Evolutionary conservation across 2,329 filamentous ascomycete species (phyloP).

Genomic region (Exophiala viscosa): DNA sequence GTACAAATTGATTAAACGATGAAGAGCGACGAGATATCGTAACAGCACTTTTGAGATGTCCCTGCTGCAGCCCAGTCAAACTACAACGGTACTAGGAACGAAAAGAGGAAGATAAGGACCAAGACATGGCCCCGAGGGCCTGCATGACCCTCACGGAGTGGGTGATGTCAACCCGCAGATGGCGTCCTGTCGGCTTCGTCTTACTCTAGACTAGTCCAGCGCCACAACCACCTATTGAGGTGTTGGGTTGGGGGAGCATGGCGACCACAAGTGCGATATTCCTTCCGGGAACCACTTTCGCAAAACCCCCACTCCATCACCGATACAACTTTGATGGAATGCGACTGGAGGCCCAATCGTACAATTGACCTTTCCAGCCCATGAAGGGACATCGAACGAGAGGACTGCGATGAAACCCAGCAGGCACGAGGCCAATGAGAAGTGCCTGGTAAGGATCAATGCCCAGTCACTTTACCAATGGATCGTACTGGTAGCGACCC

Average conservation of each 20-base stretch:
- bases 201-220: background rate
- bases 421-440: background rate
- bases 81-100: background rate
- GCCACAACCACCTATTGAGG: background rate
- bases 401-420: background rate
- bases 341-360: background rate
- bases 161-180: conserved; percentile 21
- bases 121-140: conserved; percentile 1
- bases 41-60: background rate
- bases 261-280: background rate
- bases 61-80: background rate
- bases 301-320: background rate
- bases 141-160: background rate
- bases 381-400: background rate
- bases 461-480: too few species aligned
- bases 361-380: background rate
- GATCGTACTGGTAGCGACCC: too few species aligned
- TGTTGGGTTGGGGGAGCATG: conserved; percentile 1
- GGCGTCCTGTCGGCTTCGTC: conserved; percentile 9
- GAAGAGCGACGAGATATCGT: background rate
- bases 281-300: background rate
- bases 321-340: background rate
- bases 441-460: too few species aligned
- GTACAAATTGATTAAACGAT: background rate
- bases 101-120: conserved; percentile 1